A percentile compares a stretch with the other conserved stretches of the same genome.
Conservation (phyloP, 2,329 filamentous ascomycete species). For the Ophiocordyceps camponoti-leonardi region DNA sequence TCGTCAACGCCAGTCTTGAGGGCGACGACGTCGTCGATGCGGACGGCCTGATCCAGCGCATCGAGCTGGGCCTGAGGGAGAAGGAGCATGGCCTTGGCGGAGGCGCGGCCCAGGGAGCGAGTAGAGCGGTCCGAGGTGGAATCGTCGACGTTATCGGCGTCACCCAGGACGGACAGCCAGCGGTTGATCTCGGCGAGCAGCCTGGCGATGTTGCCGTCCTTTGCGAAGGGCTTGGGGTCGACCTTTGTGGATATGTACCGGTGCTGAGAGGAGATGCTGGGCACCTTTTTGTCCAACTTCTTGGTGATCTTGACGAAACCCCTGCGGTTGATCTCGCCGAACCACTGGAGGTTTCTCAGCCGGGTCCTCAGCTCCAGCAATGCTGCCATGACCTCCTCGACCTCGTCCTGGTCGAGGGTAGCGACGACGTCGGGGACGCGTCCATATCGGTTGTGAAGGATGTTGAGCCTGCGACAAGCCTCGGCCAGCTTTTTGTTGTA, state of each 20-base stretch:
- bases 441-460: constrained; percentile 79
- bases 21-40: constrained; percentile 43
- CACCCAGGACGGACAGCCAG: constrained; percentile 71
- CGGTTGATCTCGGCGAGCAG: constrained; percentile 57
- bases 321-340: constrained; percentile 86
- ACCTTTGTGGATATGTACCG: constrained; percentile 84
- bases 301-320: constrained; percentile 98
- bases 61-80: constrained; percentile 54
- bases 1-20: constrained; percentile 41
- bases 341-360: constrained; percentile 88
- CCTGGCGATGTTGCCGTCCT: constrained; percentile 36
- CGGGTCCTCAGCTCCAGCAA: constrained; percentile 77
- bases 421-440: constrained; percentile 50
- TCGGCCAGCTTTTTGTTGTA: constrained; percentile 94
- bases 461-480: constrained; percentile 63
- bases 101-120: constrained; percentile 59
- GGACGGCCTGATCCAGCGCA: constrained; percentile 53
- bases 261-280: constrained; percentile 58
- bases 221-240: constrained; percentile 74
- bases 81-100: constrained; percentile 58
- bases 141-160: constrained; percentile 63
- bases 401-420: constrained; percentile 70
- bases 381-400: constrained; percentile 79
- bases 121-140: constrained; percentile 56
- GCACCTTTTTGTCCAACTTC: constrained; percentile 92